phyloP scores from a whole-genome alignment of 2,329 filamentous ascomycete species.

The Monosporascus sp. region DNA sequence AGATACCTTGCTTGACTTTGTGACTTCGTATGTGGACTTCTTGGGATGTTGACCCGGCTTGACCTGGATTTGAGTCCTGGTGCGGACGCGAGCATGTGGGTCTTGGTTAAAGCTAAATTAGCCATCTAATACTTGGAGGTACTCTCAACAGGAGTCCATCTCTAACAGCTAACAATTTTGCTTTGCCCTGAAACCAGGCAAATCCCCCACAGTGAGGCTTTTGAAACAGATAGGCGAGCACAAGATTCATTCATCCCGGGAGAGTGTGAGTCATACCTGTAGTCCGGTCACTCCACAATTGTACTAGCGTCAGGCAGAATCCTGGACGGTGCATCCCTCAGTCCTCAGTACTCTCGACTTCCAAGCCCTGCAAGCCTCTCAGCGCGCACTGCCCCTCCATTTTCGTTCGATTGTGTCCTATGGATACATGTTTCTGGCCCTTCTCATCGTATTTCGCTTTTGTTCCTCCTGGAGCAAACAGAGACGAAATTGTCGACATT shows the following conservation, averaged over 20 bases:
- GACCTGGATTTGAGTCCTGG: background rate
- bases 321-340: background rate
- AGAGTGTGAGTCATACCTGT: constrained; percentile 24
- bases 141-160: constrained; percentile 6
- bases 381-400: background rate
- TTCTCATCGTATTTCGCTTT: no score
- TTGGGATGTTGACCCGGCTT: background rate
- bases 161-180: constrained; percentile 23
- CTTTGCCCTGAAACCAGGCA: constrained; percentile 2
- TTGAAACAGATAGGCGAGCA: constrained; percentile 21
- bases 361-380: background rate
- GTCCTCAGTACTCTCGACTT: background rate
- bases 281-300: constrained; percentile 1
- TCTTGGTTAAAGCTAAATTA: background rate
- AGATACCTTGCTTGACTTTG: no score
- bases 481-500: no score
- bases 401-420: background rate
- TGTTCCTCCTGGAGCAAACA: no score
- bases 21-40: no score
- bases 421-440: no score
- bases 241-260: constrained; percentile 13
- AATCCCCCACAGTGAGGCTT: constrained; percentile 7
- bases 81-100: background rate
- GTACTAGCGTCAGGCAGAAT: constrained; percentile 3
- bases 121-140: background rate